A percentile compares a stretch with the other conserved stretches of the same genome.
phyloP scores from a whole-genome alignment of 2,329 filamentous ascomycete species.

The Colletotrichum eremochloae region DNA sequence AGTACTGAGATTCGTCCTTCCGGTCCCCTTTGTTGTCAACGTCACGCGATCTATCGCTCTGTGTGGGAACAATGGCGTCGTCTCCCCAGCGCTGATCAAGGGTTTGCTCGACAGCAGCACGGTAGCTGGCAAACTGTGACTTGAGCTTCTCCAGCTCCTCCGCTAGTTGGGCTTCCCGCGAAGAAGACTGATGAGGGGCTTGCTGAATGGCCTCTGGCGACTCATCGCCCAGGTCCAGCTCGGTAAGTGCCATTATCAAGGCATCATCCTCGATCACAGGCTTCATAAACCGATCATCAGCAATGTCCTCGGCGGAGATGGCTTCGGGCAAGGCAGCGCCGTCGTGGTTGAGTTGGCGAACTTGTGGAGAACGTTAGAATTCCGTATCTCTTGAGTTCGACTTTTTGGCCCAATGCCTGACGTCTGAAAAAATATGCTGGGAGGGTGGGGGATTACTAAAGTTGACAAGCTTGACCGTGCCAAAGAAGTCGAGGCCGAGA shows the following conservation, averaged over 20 bases:
- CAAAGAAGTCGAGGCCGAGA: conserved; percentile 78
- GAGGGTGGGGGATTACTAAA: conserved; percentile 59
- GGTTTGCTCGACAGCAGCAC: conserved; percentile 74
- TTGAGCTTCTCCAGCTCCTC: conserved; percentile 71
- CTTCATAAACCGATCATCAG: conserved; percentile 84
- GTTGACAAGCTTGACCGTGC: conserved; percentile 81
- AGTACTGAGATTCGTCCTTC: conserved; percentile 59
- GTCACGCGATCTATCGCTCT: conserved; percentile 44
- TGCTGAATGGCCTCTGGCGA: conserved; percentile 44
- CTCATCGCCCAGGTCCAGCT: conserved; percentile 68
- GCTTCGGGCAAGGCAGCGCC: conserved; percentile 65
- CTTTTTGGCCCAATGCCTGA: not conserved
- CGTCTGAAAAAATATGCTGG: not conserved
- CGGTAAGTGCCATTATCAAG: conserved; percentile 87
- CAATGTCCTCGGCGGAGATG: conserved; percentile 73
- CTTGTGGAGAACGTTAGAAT: conserved; percentile 46
- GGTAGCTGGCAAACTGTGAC: conserved; percentile 75
- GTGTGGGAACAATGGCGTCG: conserved; percentile 56
- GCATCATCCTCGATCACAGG: conserved; percentile 92
- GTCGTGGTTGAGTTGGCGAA: conserved; percentile 62
- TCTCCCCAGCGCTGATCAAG: conserved; percentile 75
- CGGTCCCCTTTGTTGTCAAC: conserved; percentile 42
- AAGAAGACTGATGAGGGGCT: conserved; percentile 55
- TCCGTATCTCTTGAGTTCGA: not conserved
- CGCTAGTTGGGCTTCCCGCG: conserved; percentile 69